phyloP scores from a whole-genome alignment of 2,329 filamentous ascomycete genomes.

The Pestalotiopsis sp. region DNA sequence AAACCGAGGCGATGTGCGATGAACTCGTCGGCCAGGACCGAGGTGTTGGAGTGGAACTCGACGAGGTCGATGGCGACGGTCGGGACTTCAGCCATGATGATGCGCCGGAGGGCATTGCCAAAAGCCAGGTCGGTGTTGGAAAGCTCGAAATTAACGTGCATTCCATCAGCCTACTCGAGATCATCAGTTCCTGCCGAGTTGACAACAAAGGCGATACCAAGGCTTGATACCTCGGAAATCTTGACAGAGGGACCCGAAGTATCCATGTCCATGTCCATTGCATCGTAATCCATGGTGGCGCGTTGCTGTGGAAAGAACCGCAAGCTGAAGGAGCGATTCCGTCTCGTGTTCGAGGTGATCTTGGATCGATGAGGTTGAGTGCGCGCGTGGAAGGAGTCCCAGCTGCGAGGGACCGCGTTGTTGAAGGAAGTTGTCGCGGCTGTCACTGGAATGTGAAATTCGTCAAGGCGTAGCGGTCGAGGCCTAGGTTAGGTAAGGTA shows the following conservation, averaged over 20 bases:
- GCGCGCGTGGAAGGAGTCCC: neutral
- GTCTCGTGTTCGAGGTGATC: neutral
- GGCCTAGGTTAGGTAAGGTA: neutral
- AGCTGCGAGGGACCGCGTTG: neutral
- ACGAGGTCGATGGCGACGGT: constrained; percentile 95
- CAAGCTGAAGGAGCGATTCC: neutral
- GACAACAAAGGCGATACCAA: neutral
- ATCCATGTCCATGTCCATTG: constrained; percentile 63
- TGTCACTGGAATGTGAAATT: constrained; percentile 6
- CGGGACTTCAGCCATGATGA: constrained; percentile 91
- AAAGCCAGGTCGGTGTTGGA: constrained; percentile 87
- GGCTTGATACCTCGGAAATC: constrained; percentile 56
- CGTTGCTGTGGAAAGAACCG: constrained; percentile 14
- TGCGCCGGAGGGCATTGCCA: constrained; percentile 88
- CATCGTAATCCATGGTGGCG: constrained; percentile 58
- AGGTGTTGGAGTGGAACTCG: constrained; percentile 89
- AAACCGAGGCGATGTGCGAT: constrained; percentile 90
- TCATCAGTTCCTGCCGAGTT: neutral
- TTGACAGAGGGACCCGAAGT: constrained; percentile 60
- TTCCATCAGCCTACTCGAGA: constrained; percentile 67
- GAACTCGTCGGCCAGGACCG: constrained; percentile 96
- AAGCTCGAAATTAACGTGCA: constrained; percentile 89
- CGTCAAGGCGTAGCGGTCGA: constrained; percentile 9
- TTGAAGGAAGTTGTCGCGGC: neutral
- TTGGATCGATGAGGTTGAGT: neutral